Evolutionary conservation across 2,329 filamentous ascomycete genomes (phyloP).

Genomic region (Huntiella savannae): DNA sequence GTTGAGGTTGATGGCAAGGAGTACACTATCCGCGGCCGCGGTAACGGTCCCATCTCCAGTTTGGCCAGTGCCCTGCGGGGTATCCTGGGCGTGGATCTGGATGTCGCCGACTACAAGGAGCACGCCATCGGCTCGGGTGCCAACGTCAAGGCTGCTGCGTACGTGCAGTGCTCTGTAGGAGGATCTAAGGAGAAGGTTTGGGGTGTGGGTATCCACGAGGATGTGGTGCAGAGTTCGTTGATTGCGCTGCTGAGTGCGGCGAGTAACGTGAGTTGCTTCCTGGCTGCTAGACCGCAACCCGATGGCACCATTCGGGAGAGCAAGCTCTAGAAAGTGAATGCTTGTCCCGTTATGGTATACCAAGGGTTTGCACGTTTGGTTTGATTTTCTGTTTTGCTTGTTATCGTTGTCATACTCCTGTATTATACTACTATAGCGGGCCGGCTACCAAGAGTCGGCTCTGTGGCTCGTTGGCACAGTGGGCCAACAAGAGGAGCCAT

Average conservation of each 20-base stretch:
- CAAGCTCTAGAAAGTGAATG: constrained; percentile 13
- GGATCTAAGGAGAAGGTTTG: constrained; percentile 56
- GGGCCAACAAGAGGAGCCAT: too few relatives aligned
- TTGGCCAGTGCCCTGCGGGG: constrained; percentile 62
- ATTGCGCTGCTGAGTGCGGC: constrained; percentile 73
- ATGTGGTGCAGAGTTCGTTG: constrained; percentile 77
- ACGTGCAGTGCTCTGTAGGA: constrained; percentile 67
- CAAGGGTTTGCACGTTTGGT: too few relatives aligned
- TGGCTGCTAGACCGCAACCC: constrained; percentile 3
- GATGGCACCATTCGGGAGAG: constrained; percentile 6
- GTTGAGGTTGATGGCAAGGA: constrained; percentile 67
- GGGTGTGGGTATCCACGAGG: constrained; percentile 83
- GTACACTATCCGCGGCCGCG: constrained; percentile 57
- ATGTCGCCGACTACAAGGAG: constrained; percentile 91
- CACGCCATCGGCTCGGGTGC: constrained; percentile 70
- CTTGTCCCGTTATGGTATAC: not conserved
- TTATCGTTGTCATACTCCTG: too few relatives aligned
- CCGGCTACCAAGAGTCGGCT: too few relatives aligned
- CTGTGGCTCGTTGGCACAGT: too few relatives aligned
- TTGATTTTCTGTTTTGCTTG: too few relatives aligned
- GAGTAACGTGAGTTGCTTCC: constrained; percentile 48
- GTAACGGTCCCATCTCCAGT: constrained; percentile 80
- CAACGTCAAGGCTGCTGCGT: constrained; percentile 82
- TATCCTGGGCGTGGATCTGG: constrained; percentile 59
- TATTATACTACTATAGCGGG: too few relatives aligned